These are phyloP conservation scores for Pouteria glomerata DNA, from an alignment of 148 eudicot genomes.

Conservation along the genomic window DNA sequence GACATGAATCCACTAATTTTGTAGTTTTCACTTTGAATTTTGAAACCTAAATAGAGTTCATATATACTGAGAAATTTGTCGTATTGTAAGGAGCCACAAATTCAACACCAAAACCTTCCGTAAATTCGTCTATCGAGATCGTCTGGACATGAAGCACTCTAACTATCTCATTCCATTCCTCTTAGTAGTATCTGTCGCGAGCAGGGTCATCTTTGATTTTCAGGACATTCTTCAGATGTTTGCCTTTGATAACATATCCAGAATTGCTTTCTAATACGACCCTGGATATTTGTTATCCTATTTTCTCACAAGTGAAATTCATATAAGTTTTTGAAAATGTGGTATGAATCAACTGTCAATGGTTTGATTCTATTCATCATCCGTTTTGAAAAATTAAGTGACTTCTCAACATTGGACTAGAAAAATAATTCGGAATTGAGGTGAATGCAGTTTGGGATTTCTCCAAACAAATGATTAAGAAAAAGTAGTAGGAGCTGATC, in stretches of 20 bases:
- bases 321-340: conserved; percentile 26
- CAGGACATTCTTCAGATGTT: conserved; percentile 38
- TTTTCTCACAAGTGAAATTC: conserved; percentile 23
- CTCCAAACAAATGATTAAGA: conserved; percentile 21
- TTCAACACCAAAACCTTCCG: conserved; percentile 33
- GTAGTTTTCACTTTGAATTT: too few relatives aligned
- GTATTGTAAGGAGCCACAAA: conserved; percentile 37
- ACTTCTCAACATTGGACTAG: conserved; percentile 24
- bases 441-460: conserved; percentile 24
- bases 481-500: conserved; percentile 20
- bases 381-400: conserved; percentile 28
- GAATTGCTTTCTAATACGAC: conserved; percentile 42
- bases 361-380: conserved; percentile 20
- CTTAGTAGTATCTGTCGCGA: conserved; percentile 2
- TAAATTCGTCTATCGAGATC: conserved; percentile 29
- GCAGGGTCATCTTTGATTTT: conserved; percentile 23
- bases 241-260: conserved; percentile 39
- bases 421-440: conserved; percentile 12
- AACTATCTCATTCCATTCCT: conserved; percentile 28
- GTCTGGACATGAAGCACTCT: conserved; percentile 30
- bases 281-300: conserved; percentile 29
- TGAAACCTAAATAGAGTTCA: too few relatives aligned
- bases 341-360: conserved; percentile 13
- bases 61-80: too few relatives aligned
- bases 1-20: too few relatives aligned